Base-by-base conservation (phyloP, 2,329 filamentous ascomycete species). In the Dothistroma pini region DNA sequence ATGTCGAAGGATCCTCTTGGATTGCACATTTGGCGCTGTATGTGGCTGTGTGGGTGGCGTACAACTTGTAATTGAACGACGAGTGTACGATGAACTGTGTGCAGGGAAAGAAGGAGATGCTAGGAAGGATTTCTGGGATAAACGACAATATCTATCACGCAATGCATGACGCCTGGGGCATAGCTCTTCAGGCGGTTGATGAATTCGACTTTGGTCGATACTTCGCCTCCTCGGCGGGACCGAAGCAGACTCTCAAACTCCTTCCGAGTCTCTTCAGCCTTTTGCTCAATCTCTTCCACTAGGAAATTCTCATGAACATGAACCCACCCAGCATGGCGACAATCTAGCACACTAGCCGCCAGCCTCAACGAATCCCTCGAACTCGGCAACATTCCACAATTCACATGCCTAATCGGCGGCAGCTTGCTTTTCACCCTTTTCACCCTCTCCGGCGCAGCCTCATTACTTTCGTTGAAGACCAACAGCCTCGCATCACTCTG, bases 291-390 rank as follows among this genome's bases (percentile, higher is more conserved):
- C 19, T 79, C 71, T 14, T 70, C 70, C 6, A 79, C 68, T 19
- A 80, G 78, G 38, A 86, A 80, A 66, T 86, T 87, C 72, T 86
- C 84, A 69, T 87, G 85, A 48, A 83, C 77, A 74, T 87, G 84
- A 9, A 84, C 66, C 84, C 84, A 87, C 0, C 84, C 84, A 5
- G 79, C 80, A 38, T 70, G 57, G 38, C 68, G 58, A 1, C 61
- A 44, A 68, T 84, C 81, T 38, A 86, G 59, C 16, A 81, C 71
- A 19, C 69, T 60, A 38, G 81, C 78, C 2, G 84, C 84, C 48
- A 74, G 76, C 14, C 70, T 66, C 83, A 84, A 85, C 14, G 79
- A 78, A 0, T 66, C 70, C 25, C 68, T 71, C 12, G 84, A 85
- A 4, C 78, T 78, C 0, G 85, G 85, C 58, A 87, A 69, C 41